Evolutionary conservation across 2,329 filamentous ascomycete species (phyloP).

Genomic region (Penicillium paneum): DNA sequence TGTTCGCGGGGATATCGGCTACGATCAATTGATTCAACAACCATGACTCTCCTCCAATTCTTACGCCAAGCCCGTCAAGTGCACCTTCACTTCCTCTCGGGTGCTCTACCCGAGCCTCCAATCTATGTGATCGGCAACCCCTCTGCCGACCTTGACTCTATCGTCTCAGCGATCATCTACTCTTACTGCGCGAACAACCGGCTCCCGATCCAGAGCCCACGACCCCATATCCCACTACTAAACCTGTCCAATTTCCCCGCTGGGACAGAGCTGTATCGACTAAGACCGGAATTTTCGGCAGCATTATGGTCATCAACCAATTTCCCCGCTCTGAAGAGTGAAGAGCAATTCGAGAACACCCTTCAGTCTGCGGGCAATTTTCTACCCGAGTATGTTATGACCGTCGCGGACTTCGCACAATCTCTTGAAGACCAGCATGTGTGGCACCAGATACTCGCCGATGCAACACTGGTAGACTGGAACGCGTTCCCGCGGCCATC

Average conservation of each 20-base stretch:
- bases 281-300: constrained; percentile 59
- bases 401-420: constrained; percentile 39
- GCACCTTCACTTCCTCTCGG: constrained; percentile 29
- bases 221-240: constrained; percentile 56
- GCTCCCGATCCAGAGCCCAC: constrained; percentile 36
- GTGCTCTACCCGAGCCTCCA: constrained; percentile 23
- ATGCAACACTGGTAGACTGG: constrained; percentile 45
- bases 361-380: constrained; percentile 24
- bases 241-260: constrained; percentile 52
- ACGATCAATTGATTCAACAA: background rate
- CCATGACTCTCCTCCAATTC: constrained; percentile 36
- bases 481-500: constrained; percentile 44
- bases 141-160: constrained; percentile 60
- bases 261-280: constrained; percentile 48
- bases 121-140: constrained; percentile 46
- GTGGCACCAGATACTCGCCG: constrained; percentile 13
- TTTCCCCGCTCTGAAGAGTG: constrained; percentile 13
- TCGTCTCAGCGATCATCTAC: constrained; percentile 60
- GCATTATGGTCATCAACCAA: constrained; percentile 51
- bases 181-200: constrained; percentile 54
- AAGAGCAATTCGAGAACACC: constrained; percentile 25
- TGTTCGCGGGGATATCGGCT: background rate
- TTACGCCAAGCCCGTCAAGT: constrained; percentile 33
- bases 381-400: constrained; percentile 38
- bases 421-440: constrained; percentile 14